These are phyloP conservation scores for Aureobasidium subglaciale DNA, from an alignment of 2,329 filamentous ascomycete species.

Conservation along the genomic window DNA sequence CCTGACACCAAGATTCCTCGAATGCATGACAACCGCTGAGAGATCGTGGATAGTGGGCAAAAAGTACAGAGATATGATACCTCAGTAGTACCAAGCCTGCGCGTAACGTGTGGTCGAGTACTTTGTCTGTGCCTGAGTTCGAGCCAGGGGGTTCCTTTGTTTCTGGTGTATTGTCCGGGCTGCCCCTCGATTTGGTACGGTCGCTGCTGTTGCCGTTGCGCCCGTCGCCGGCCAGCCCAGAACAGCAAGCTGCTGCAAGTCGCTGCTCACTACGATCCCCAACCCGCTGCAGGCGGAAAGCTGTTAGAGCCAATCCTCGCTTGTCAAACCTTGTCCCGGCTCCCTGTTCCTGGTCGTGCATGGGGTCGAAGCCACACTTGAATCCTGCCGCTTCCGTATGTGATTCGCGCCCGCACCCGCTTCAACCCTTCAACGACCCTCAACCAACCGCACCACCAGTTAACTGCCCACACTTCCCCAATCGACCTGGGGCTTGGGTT, in stretches of 20 bases:
- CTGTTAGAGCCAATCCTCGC: slow-evolving; percentile 14
- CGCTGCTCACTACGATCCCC: slow-evolving; percentile 13
- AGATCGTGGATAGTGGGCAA: background rate
- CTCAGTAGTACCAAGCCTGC: slow-evolving; percentile 9
- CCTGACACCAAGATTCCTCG: slow-evolving; percentile 6
- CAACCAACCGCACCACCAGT: slow-evolving; percentile 13
- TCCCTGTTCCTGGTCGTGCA: slow-evolving; percentile 16
- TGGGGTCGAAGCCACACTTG: slow-evolving; percentile 14
- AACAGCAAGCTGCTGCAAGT: slow-evolving; percentile 11
- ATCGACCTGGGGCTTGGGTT: slow-evolving; percentile 16
- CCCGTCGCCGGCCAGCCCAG: slow-evolving; percentile 13
- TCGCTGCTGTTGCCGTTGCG: slow-evolving; percentile 14
- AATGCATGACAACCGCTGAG: slow-evolving; percentile 11
- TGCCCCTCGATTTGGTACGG: slow-evolving; percentile 9
- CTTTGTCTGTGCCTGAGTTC: slow-evolving; percentile 8
- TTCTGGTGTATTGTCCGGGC: slow-evolving; percentile 14
- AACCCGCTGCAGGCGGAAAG: slow-evolving; percentile 15
- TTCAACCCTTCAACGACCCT: slow-evolving; percentile 17
- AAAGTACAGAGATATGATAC: slow-evolving; percentile 12
- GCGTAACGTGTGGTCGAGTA: slow-evolving; percentile 7
- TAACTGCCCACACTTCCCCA: slow-evolving; percentile 12
- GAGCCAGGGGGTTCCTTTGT: slow-evolving; percentile 11
- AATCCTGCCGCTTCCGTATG: slow-evolving; percentile 15
- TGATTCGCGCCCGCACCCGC: slow-evolving; percentile 16
- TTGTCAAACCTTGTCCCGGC: slow-evolving; percentile 16